Base-by-base conservation (phyloP, 345 rosid genomes). In the Corchorus capsularis region DNA sequence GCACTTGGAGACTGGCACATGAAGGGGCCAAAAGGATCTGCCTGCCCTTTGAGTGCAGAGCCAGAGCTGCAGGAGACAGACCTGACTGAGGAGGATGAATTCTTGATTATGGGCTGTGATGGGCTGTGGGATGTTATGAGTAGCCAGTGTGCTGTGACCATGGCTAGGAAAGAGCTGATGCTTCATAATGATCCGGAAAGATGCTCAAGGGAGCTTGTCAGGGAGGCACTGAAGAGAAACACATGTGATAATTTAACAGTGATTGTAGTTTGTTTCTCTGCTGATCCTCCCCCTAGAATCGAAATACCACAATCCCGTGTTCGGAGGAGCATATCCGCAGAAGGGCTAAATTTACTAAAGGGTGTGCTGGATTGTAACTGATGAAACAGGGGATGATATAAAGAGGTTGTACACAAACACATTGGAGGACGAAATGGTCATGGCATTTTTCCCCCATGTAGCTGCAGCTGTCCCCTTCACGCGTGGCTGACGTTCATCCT, bases 51-150 rank as follows among this genome's bases (percentile, higher is more conserved):
- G 17, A 96, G 89, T 59, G 92, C 98, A 4, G 99, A 96, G 80
- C 98, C 97, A 0, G 99, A 96, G 81, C 72, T 96, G 82, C 92
- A 89, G 81, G 96, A 89, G 81, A 72, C 85, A 5, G 79, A 82
- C 50, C 76, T 96, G 67, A 86, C 88, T 0, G 98, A 91, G 75
- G 99, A 96, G 3, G 99, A 96, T 52, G 99, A 96, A 87, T 96
- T 93, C 91, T 83, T 93, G 87, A 89, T 96, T 74, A 90, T 95
- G 90, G 99, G 98, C 46, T 92, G 99, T 61, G 99, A 95, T 70
- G 99, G 99, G 78, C 82, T 95, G 77, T 95, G 99, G 99, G 99
- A 95, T 85, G 99, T 95, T 47, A 95, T 93, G 97, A 95, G 92
- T 81, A 96, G 99, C 73, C 97, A 96, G 78, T 89, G 92, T 82